Conservation (phyloP, 768 basidiomycete species). For the Tylopilus cervinicoccineus region DNA sequence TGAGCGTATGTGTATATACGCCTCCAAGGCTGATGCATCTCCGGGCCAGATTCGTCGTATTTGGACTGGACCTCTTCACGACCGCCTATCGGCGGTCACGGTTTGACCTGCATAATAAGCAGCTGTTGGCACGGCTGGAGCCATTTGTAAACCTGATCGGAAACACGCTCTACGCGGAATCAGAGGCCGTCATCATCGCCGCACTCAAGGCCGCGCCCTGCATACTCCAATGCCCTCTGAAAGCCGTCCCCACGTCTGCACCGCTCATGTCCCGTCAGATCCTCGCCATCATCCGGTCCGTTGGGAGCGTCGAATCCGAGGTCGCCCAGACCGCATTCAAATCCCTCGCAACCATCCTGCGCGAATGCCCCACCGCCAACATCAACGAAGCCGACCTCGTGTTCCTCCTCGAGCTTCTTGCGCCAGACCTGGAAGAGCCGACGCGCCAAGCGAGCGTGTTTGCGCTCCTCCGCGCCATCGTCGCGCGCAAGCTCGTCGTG, state of each 20-base stretch:
- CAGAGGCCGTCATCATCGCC: conserved; percentile 66
- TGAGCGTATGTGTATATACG: neutral
- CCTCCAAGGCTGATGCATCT: neutral
- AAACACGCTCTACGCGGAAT: conserved; percentile 85
- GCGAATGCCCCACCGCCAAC: conserved; percentile 78
- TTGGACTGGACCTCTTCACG: conserved; percentile 89
- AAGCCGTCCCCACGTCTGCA: conserved; percentile 66
- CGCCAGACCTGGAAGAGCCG: conserved; percentile 89
- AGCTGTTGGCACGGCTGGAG: conserved; percentile 79
- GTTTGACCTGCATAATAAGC: conserved; percentile 76
- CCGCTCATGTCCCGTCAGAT: conserved; percentile 83
- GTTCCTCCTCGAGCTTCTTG: conserved; percentile 79
- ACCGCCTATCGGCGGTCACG: conserved; percentile 82
- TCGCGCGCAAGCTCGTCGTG: conserved; percentile 87
- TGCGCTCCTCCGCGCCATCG: conserved; percentile 83
- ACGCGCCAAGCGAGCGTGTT: conserved; percentile 84
- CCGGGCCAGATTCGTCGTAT: conserved; percentile 68
- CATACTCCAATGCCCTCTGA: conserved; percentile 81
- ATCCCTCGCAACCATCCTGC: conserved; percentile 80
- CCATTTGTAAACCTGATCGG: conserved; percentile 85
- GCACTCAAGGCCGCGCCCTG: conserved; percentile 78
- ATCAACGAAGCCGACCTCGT: conserved; percentile 88
- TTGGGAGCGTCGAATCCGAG: conserved; percentile 87
- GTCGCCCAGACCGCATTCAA: conserved; percentile 85
- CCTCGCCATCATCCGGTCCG: conserved; percentile 74